Evolutionary conservation across 1,139 yeast species (phyloP).

Genomic region (Suhomyces anneliseae): DNA sequence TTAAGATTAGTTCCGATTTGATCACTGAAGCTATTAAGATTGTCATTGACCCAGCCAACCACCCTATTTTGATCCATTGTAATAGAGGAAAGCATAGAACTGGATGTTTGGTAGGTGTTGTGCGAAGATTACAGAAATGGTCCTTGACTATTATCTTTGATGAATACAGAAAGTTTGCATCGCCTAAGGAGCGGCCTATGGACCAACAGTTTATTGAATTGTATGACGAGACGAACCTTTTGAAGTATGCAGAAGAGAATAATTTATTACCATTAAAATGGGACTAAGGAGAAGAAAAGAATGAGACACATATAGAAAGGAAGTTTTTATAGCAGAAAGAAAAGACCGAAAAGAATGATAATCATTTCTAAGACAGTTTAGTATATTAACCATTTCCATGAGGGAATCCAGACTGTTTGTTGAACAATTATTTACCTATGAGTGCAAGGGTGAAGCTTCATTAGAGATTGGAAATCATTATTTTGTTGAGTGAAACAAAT

Average conservation of each 20-base stretch:
- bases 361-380: too few relatives aligned
- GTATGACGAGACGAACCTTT: constrained; percentile 67
- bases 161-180: constrained; percentile 90
- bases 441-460: too few relatives aligned
- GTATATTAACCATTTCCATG: too few relatives aligned
- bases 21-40: constrained; percentile 81
- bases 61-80: constrained; percentile 90
- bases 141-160: constrained; percentile 90
- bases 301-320: too few relatives aligned
- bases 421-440: too few relatives aligned
- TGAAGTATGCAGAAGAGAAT: constrained; percentile 48
- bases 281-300: constrained; percentile 31
- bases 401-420: too few relatives aligned
- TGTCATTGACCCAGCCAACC: constrained; percentile 79
- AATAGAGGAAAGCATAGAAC: constrained; percentile 96
- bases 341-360: too few relatives aligned
- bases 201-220: constrained; percentile 94
- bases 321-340: too few relatives aligned
- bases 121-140: constrained; percentile 88
- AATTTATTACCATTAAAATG: constrained; percentile 70
- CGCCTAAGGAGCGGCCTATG: constrained; percentile 91
- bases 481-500: too few relatives aligned
- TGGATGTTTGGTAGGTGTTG: constrained; percentile 92
- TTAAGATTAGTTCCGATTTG: constrained; percentile 72
- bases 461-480: too few relatives aligned